phyloP scores from a whole-genome alignment of 192 early-diverging fungal species.

The Thamnidium elegans region DNA sequence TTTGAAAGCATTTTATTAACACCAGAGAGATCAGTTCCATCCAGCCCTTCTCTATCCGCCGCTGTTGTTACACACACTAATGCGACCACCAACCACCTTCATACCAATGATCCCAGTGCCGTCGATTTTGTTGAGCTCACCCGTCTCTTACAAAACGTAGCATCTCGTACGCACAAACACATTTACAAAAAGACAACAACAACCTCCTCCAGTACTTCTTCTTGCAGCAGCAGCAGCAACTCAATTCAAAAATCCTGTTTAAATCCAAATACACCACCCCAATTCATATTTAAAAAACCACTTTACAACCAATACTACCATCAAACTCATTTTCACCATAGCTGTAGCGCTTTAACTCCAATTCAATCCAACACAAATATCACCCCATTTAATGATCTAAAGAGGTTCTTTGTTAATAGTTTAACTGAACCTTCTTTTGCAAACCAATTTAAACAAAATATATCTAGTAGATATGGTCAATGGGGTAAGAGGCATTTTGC shows the following conservation, averaged over 20 bases:
- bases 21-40: constrained; percentile 19
- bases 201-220: constrained; percentile 8
- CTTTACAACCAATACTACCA: constrained; percentile 31
- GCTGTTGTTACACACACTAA: constrained; percentile 15
- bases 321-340: constrained; percentile 32
- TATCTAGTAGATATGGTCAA: constrained; percentile 32
- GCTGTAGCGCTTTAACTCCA: neutral
- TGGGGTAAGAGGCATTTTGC: constrained; percentile 30
- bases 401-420: constrained; percentile 18
- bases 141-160: constrained; percentile 3
- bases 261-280: constrained; percentile 1
- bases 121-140: constrained; percentile 17
- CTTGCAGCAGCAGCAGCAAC: neutral
- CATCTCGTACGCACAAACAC: neutral
- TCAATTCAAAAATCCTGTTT: neutral
- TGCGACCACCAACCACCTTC: constrained; percentile 2
- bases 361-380: neutral
- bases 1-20: neutral
- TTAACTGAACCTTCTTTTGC: neutral
- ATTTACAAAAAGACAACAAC: too few relatives aligned
- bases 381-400: constrained; percentile 5
- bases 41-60: constrained; percentile 9
- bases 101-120: neutral
- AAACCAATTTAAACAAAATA: constrained; percentile 25
- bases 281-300: constrained; percentile 25